phyloP scores from a whole-genome alignment of 202 grass and related monocot genomes.

The Setaria viridis region DNA sequence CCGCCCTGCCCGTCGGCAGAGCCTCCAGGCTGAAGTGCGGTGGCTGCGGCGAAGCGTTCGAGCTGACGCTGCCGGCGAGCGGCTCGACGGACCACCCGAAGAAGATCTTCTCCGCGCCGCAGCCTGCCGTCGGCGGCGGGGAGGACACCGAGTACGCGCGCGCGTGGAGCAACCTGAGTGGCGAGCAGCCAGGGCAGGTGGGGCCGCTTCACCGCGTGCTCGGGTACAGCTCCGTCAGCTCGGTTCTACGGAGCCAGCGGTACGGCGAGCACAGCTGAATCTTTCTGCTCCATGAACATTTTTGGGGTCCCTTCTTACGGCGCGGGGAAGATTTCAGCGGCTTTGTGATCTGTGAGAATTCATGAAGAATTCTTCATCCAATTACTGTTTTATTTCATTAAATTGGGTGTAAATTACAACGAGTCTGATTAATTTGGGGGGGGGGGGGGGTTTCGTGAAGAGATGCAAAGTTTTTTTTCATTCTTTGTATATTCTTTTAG shows the following conservation, averaged over 20 bases:
- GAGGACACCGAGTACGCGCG: not conserved
- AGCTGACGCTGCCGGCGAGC: conserved; percentile 57
- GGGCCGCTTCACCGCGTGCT: conserved; percentile 54
- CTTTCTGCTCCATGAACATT: not conserved
- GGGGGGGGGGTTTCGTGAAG: not conserved
- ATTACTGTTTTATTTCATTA: not conserved
- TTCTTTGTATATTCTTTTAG: not conserved
- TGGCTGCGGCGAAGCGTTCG: conserved; percentile 57
- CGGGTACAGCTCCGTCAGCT: conserved; percentile 60
- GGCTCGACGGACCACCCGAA: conserved; percentile 29
- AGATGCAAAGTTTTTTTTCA: not conserved
- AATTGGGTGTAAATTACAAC: not conserved
- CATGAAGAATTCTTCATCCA: conserved; percentile 44
- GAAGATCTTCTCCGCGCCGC: conserved; percentile 60
- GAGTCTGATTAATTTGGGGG: not conserved
- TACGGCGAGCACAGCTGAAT: conserved; percentile 43
- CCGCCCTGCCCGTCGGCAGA: conserved; percentile 22
- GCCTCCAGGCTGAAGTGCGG: conserved; percentile 67
- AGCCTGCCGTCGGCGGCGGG: conserved; percentile 18
- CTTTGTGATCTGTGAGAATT: not conserved
- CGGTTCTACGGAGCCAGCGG: conserved; percentile 54
- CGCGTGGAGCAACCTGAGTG: conserved; percentile 45
- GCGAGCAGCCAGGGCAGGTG: conserved; percentile 42
- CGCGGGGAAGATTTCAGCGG: not conserved
- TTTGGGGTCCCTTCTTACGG: not conserved